Conservation (phyloP, 2,329 filamentous ascomycete genomes). For the Colletotrichum liaoningense region DNA sequence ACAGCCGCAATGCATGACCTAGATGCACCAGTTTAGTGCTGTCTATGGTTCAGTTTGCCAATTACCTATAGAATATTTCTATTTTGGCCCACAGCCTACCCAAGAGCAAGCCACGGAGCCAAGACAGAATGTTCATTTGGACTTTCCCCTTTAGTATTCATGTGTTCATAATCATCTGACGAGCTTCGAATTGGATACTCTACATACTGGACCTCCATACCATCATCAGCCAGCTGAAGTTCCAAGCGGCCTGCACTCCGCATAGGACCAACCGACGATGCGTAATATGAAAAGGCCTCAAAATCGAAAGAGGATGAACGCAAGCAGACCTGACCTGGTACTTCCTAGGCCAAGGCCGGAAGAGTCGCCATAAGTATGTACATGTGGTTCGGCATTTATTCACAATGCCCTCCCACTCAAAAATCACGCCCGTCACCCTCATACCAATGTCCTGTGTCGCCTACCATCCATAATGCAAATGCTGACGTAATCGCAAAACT, state of each 20-base stretch:
- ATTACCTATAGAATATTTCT: background rate
- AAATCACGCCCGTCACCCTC: conserved; percentile 21
- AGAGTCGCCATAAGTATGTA: conserved; percentile 31
- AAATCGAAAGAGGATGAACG: background rate
- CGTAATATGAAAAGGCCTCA: conserved; percentile 4
- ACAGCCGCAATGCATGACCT: too few species aligned
- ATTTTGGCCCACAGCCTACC: background rate
- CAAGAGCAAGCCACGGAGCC: background rate
- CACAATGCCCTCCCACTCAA: conserved; percentile 17
- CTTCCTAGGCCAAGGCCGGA: background rate
- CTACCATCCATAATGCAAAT: conserved; percentile 32
- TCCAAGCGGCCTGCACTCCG: conserved; percentile 32
- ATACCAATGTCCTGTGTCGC: conserved; percentile 26
- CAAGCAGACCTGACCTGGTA: background rate
- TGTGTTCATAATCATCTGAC: background rate
- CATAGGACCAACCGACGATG: background rate
- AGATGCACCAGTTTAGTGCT: too few species aligned
- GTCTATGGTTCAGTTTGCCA: background rate
- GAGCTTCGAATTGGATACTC: conserved; percentile 19
- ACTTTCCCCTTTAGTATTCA: background rate
- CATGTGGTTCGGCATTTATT: conserved; percentile 9
- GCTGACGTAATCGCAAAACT: conserved; percentile 22
- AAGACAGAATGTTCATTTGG: background rate
- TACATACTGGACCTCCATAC: conserved; percentile 19
- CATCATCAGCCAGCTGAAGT: background rate